These are phyloP conservation scores for Peronospora farinosa DNA, from an alignment of 352 stramenopile genomes.

Conservation along the genomic window DNA sequence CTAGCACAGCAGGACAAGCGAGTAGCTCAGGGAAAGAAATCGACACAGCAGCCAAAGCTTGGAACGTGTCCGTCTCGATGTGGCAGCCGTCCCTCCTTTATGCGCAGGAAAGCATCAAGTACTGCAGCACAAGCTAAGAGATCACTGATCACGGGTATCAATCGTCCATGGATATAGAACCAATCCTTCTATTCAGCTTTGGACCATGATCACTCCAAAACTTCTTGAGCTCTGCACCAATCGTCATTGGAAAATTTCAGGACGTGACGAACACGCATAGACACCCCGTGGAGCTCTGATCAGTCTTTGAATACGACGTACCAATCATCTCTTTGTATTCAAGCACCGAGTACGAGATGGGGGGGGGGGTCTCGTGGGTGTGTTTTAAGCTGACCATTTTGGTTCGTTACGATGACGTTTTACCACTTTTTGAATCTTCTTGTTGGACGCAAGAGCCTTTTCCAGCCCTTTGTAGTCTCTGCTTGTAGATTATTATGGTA, in stretches of 20 bases:
- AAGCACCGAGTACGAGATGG: too few relatives aligned
- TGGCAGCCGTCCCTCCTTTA: slow-evolving; percentile 23
- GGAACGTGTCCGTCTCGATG: slow-evolving; percentile 25
- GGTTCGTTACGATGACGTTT: too few relatives aligned
- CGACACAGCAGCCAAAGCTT: slow-evolving; percentile 9
- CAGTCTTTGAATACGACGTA: too few relatives aligned
- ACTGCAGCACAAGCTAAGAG: slow-evolving; percentile 12
- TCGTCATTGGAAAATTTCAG: not conserved
- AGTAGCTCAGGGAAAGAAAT: slow-evolving; percentile 22
- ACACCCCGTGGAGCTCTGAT: too few relatives aligned
- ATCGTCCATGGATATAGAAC: slow-evolving; percentile 32
- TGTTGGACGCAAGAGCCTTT: not conserved
- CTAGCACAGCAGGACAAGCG: slow-evolving; percentile 43
- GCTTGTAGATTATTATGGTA: not conserved
- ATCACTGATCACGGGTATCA: slow-evolving; percentile 14
- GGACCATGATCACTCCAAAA: too few relatives aligned
- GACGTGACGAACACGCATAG: not conserved
- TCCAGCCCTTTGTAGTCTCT: not conserved
- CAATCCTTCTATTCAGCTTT: not conserved
- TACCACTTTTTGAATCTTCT: too few relatives aligned
- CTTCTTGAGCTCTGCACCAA: too few relatives aligned
- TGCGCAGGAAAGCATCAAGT: slow-evolving; percentile 14
- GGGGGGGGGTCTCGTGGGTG: too few relatives aligned
- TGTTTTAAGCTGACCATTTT: too few relatives aligned
- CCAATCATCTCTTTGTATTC: too few relatives aligned